Evolutionary conservation across 441 rosid species (phyloP).

Genomic region (Dalechampia spathulata): DNA sequence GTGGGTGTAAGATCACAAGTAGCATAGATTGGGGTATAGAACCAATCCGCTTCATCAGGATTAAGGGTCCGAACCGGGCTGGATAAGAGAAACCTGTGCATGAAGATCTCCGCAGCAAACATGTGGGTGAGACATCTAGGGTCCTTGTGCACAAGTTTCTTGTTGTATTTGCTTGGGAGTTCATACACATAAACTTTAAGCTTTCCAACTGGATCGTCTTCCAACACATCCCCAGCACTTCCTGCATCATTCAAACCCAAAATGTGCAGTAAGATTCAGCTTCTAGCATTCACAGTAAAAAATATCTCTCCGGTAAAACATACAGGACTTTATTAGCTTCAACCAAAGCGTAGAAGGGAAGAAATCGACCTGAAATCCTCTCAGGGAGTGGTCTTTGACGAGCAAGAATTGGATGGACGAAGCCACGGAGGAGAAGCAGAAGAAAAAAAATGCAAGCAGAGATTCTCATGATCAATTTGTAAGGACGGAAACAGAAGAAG

Average conservation of each 20-base stretch:
- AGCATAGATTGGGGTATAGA: slow-evolving; percentile 73
- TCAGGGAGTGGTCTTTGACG: slow-evolving; percentile 44
- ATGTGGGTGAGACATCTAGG: slow-evolving; percentile 86
- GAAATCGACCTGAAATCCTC: slow-evolving; percentile 58
- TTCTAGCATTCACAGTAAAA: background rate
- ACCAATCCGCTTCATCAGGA: slow-evolving; percentile 93
- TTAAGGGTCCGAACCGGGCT: slow-evolving; percentile 76
- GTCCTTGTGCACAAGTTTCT: slow-evolving; percentile 79
- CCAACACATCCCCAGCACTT: slow-evolving; percentile 90
- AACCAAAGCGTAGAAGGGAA: background rate
- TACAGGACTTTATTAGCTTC: too few relatives aligned
- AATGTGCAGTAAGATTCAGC: background rate
- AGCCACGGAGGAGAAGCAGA: slow-evolving; percentile 21
- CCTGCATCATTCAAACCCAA: slow-evolving; percentile 27
- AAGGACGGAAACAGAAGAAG: too few relatives aligned
- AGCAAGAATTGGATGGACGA: slow-evolving; percentile 23
- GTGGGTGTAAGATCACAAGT: slow-evolving; percentile 94
- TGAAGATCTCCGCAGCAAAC: slow-evolving; percentile 92
- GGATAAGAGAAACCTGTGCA: slow-evolving; percentile 84
- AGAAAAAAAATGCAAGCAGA: slow-evolving; percentile 24
- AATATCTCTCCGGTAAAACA: too few relatives aligned
- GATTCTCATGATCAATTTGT: too few relatives aligned
- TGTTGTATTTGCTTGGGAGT: slow-evolving; percentile 90
- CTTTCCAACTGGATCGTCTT: slow-evolving; percentile 91
- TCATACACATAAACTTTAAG: slow-evolving; percentile 78